These are phyloP conservation scores for Barnettozyma botsteinii DNA, from an alignment of 805 yeast species.

Conservation along the genomic window DNA sequence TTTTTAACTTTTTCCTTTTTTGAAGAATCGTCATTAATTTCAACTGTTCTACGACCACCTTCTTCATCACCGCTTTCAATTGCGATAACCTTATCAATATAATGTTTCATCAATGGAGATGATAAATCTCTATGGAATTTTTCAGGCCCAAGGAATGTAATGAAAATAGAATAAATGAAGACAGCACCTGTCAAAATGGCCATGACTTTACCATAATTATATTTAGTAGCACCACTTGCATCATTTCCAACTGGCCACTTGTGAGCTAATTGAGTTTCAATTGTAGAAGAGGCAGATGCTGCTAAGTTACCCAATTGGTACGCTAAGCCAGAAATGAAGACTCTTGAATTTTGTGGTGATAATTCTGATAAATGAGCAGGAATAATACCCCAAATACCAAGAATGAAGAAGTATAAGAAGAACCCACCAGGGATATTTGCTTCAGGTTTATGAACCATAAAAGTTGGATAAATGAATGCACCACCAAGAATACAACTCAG, in stretches of 20 bases:
- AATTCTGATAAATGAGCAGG: slow-evolving; percentile 64
- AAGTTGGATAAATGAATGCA: slow-evolving; percentile 57
- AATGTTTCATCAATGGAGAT: slow-evolving; percentile 27
- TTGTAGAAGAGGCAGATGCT: slow-evolving; percentile 64
- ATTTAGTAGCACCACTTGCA: slow-evolving; percentile 25
- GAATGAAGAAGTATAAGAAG: slow-evolving; percentile 57
- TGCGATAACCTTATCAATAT: slow-evolving; percentile 23
- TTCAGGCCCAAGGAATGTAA: slow-evolving; percentile 55
- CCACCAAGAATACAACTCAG: slow-evolving; percentile 51
- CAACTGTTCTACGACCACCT: neutral
- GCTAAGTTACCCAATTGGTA: slow-evolving; percentile 73
- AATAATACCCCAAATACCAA: slow-evolving; percentile 71
- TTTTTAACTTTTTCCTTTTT: neutral
- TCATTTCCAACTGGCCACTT: slow-evolving; percentile 44
- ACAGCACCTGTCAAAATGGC: slow-evolving; percentile 64
- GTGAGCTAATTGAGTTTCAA: slow-evolving; percentile 56
- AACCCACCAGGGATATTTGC: slow-evolving; percentile 55
- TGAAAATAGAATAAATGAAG: slow-evolving; percentile 45
- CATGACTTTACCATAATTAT: slow-evolving; percentile 65
- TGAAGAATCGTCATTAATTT: neutral
- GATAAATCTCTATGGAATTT: slow-evolving; percentile 34
- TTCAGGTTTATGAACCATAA: slow-evolving; percentile 30
- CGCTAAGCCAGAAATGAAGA: slow-evolving; percentile 54
- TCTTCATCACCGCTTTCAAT: slow-evolving; percentile 8
- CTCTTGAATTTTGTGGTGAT: slow-evolving; percentile 58